Percentiles rank a stretch among this genome's conserved stretches.
These are phyloP conservation scores for Tricharina praecox DNA, from an alignment of 495 filamentous ascomycete genomes.

Conservation along the genomic window DNA sequence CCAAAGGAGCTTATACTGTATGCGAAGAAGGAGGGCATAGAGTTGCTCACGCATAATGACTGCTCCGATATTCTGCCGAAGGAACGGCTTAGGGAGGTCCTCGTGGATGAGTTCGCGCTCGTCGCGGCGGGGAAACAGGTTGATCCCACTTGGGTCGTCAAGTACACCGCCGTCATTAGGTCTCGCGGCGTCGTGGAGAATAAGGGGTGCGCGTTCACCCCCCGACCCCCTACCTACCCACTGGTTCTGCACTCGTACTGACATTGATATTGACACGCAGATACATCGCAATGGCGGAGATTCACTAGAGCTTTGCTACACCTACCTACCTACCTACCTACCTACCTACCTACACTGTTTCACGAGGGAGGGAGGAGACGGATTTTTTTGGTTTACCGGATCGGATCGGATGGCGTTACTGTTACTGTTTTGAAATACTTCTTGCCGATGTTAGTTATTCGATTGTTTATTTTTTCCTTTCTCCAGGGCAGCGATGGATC, in stretches of 20 bases:
- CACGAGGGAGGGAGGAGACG: background rate
- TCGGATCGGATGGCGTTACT: too few species aligned
- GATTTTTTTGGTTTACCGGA: background rate
- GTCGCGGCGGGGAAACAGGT: conserved; percentile 42
- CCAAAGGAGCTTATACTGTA: conserved; percentile 72
- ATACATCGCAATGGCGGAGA: conserved; percentile 23
- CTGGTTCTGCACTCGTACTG: conserved; percentile 1
- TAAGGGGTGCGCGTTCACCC: conserved; percentile 68
- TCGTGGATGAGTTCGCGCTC: conserved; percentile 39
- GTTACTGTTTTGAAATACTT: too few species aligned
- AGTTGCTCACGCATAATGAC: conserved; percentile 86
- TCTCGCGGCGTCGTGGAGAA: conserved; percentile 96
- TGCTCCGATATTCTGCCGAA: conserved; percentile 76
- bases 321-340: too few species aligned
- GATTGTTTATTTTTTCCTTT: too few species aligned
- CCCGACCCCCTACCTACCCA: background rate
- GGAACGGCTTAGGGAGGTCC: conserved; percentile 65
- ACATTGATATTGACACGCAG: conserved; percentile 9
- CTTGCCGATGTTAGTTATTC: too few species aligned
- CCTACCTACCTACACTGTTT: background rate
- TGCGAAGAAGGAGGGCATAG: conserved; percentile 69
- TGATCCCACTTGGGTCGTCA: conserved; percentile 81
- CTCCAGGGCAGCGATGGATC: too few species aligned
- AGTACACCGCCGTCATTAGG: conserved; percentile 95
- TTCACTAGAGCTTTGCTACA: conserved; percentile 14